phyloP scores from a whole-genome alignment of 169 alveolate species.

The Plasmodium berghei region DNA sequence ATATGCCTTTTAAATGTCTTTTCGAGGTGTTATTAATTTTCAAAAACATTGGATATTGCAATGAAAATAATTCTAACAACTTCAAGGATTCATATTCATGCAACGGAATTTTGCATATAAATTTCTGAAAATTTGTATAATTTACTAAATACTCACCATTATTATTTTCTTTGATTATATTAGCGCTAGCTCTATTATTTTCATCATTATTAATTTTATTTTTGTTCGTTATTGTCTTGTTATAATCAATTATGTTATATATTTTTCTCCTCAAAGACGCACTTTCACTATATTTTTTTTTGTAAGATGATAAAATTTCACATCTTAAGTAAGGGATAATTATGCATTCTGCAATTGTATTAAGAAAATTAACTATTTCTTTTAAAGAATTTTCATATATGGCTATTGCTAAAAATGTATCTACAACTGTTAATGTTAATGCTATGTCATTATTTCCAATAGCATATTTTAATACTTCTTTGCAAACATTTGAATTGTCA shows the following conservation, averaged over 20 bases:
- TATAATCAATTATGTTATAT: background rate
- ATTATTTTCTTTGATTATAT: background rate
- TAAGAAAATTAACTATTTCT: slow-evolving; percentile 52
- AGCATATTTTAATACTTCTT: slow-evolving; percentile 70
- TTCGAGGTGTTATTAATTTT: slow-evolving; percentile 63
- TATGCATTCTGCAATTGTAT: slow-evolving; percentile 69
- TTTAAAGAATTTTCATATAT: slow-evolving; percentile 67
- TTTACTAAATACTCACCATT: slow-evolving; percentile 4
- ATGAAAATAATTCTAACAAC: slow-evolving; percentile 65
- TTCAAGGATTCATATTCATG: slow-evolving; percentile 74
- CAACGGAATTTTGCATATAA: slow-evolving; percentile 64
- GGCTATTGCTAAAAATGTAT: slow-evolving; percentile 63
- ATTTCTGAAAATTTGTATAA: slow-evolving; percentile 37
- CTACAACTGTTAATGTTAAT: slow-evolving; percentile 47
- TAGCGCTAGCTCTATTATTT: background rate
- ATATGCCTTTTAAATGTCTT: slow-evolving; percentile 44
- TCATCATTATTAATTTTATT: slow-evolving; percentile 2
- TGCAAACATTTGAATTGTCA: slow-evolving; percentile 46
- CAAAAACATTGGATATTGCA: slow-evolving; percentile 75
- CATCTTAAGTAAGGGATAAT: slow-evolving; percentile 67
- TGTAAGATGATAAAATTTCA: slow-evolving; percentile 30
- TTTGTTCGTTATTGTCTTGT: slow-evolving; percentile 6
- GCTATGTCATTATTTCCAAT: slow-evolving; percentile 57
- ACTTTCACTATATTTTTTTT: background rate
- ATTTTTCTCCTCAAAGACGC: too few relatives aligned